Base-by-base conservation (phyloP, 768 basidiomycete species). In the Chlorophyllum brunneum region DNA sequence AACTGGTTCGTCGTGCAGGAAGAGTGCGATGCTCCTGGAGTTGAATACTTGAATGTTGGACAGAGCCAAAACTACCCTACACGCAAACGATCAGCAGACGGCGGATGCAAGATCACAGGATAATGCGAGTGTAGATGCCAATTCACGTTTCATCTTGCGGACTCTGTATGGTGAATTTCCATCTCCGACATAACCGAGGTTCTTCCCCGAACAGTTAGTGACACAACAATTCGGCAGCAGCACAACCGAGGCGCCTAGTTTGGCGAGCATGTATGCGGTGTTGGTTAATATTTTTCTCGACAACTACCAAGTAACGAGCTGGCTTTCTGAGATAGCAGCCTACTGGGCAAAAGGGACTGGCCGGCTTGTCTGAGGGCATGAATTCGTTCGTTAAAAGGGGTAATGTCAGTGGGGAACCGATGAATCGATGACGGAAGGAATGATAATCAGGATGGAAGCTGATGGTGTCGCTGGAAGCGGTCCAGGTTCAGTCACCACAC, bases 361-460 rank as follows among this genome's bases (percentile, higher is more conserved):
- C 15, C 31, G 15, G 31, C 15, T 33, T 7, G 31, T 33, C 8
- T 33, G 31, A 33, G 7, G 13, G 36, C 36, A 13, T 37, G 36
- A 37, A 37, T 37, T 37, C 36, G 13, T 40, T 23, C n/a, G n/a
- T n/a, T n/a, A n/a, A 45, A 45, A 30, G 27, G 43, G 29, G 29
- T 15, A 45, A 45, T 23, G 43, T 20, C 43, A 45, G 7, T 40
- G 20, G 9, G n/a, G n/a, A n/a, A n/a, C n/a, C n/a, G n/a, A n/a
- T n/a, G n/a, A 42, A 23, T 31, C 13, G 24, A 39, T 49, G 38
- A 40, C 38, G 36, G 47, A 48, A 40, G 48, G 38, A 49, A 49
- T 49, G 48, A 40, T 49, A 20, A 49, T 40, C 47, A 37, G 16
- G 47, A 26, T 42, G 20, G 38, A 23, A 39, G 24, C 48, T 39